These are phyloP conservation scores for Solanum neorickii DNA, from an alignment of 257 asterid genomes.

Conservation along the genomic window DNA sequence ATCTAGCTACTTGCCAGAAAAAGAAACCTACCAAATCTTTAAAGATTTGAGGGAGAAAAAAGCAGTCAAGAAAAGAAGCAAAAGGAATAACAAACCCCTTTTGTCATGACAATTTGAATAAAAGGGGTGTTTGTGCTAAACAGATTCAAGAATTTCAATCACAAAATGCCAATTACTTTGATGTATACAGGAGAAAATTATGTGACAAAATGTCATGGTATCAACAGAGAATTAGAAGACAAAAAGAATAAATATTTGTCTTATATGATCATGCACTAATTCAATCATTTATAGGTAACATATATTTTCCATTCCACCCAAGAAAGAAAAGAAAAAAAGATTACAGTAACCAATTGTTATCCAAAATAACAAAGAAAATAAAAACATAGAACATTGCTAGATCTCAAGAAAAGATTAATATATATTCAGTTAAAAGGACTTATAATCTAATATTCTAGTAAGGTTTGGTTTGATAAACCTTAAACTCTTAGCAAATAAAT, in stretches of 20 bases:
- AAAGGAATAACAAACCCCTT: neutral
- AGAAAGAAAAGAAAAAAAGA: neutral
- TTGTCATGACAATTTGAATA: neutral
- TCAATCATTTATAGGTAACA: neutral
- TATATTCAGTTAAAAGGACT: neutral
- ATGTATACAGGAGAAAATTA: neutral
- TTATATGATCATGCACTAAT: neutral
- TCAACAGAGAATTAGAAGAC: neutral
- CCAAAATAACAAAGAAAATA: conserved; percentile 2
- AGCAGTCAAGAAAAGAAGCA: neutral
- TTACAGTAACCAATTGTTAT: conserved; percentile 10
- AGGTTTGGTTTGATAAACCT: neutral
- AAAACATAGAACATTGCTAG: conserved; percentile 3
- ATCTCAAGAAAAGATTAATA: neutral
- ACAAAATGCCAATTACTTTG: neutral
- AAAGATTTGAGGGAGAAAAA: neutral
- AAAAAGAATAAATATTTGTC: neutral
- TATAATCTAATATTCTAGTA: neutral
- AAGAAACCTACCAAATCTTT: neutral
- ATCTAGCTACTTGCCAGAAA: conserved; percentile 2
- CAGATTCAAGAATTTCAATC: neutral
- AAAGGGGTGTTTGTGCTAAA: neutral
- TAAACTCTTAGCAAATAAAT: conserved; percentile 42
- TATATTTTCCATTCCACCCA: conserved; percentile 27
- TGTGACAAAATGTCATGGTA: neutral